Evolutionary conservation across 257 asterid genomes (phyloP), one percentile per base, ranked within the genome.

Genomic region (Hygrophila difformis): DNA sequence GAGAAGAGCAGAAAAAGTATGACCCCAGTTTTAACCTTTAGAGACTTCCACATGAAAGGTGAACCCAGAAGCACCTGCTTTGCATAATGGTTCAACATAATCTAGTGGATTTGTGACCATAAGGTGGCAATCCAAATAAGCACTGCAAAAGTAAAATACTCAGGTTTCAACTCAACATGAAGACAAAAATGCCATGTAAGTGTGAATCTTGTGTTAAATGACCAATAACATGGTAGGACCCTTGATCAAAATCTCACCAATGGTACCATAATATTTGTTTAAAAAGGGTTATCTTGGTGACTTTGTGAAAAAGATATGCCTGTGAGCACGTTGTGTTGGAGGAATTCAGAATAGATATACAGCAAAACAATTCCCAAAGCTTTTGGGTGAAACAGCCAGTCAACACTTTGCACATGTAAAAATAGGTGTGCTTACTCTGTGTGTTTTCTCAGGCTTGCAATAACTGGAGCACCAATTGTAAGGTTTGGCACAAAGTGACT

Each of bases 21-120:
- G 3, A 9, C 12, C 8, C 10, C 20, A 20, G 56, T 55, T 13
- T 51, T 51, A 49, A 88, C 95, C 94, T 79, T 76, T 73, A 13
- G 89, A 77, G 39, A 59, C 83, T 75, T 79, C 97, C 31, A 81
- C 79, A 17, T 88, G 97, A 71, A 88, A 88, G 26, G 97, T 84
- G 51, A 88, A 84, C 44, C 97, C 97, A 24, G 95, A 84, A 46
- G 95, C 95, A 53, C 95, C 94, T 20, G 95, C 95, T 74, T 76
- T 71, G 48, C 73, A 87, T 1, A 88, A 57, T 38, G 89, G 75
- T 51, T 84, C 94, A 22, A 88, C 93, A 41, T 88, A 79, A 71
- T 88, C 97, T 40, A 77, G 68, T 50, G 97, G 97, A 70, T 84
- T 84, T 47, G 95, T 81, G 53, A 84, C 97, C 97, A 88, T 88